These are phyloP conservation scores for Ettlia oleoabundans DNA, from an alignment of 139 green algal species.

Conservation along the genomic window DNA sequence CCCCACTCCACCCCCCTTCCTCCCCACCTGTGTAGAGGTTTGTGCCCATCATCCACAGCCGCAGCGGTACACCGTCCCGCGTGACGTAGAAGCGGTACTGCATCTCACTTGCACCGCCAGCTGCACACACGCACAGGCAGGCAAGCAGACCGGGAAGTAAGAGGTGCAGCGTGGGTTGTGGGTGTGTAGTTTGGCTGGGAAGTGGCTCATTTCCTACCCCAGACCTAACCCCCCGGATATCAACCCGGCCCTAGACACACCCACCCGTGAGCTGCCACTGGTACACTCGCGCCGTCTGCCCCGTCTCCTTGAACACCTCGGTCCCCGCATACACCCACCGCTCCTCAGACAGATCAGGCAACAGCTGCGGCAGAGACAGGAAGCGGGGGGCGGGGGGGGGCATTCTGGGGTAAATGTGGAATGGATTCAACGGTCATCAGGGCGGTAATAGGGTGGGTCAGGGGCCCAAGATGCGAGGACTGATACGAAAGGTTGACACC, in stretches of 20 bases:
- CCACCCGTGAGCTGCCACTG: constrained; percentile 41
- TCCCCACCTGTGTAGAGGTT: constrained; percentile 55
- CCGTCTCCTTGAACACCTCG: constrained; percentile 33
- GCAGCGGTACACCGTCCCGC: constrained; percentile 43
- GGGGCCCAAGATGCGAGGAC: too few relatives aligned
- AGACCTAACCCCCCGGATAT: background rate
- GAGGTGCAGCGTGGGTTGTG: background rate
- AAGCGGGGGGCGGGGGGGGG: background rate
- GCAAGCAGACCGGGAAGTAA: background rate
- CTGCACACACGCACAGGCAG: background rate
- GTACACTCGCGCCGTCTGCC: constrained; percentile 32
- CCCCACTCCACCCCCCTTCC: background rate
- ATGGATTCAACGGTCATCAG: too few relatives aligned
- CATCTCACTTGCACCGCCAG: background rate
- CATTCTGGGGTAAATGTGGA: background rate
- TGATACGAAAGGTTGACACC: too few relatives aligned
- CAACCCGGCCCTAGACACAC: background rate
- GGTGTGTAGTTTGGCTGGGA: background rate
- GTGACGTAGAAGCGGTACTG: constrained; percentile 51
- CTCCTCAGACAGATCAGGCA: constrained; percentile 49
- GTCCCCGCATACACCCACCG: constrained; percentile 55
- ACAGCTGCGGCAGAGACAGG: constrained; percentile 9
- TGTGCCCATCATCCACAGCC: constrained; percentile 49
- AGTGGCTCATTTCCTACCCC: too few relatives aligned
- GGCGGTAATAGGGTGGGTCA: too few relatives aligned